phyloP scores from a whole-genome alignment of 129 eudicot species.

The Artemisia tridentata region DNA sequence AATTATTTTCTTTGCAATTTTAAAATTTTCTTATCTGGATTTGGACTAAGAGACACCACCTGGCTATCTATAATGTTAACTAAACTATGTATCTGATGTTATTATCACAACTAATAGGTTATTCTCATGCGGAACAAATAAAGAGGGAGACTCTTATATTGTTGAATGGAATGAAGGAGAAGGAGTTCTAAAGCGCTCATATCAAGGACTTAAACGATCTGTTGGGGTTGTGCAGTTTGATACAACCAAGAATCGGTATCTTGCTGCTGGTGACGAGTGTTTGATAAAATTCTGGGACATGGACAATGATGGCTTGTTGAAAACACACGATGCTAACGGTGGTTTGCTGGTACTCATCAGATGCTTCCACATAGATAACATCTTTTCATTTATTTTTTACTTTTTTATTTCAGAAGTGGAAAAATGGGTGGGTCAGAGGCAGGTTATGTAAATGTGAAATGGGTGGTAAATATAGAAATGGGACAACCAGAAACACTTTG shows the following conservation, averaged over 20 bases:
- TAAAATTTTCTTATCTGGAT: neutral
- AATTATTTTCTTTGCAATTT: constrained; percentile 7
- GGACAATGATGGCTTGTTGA: constrained; percentile 61
- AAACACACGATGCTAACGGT: constrained; percentile 70
- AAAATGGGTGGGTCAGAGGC: no score
- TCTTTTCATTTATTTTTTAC: neutral
- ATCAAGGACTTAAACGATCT: constrained; percentile 70
- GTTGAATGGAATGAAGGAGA: constrained; percentile 94
- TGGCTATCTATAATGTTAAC: constrained; percentile 8
- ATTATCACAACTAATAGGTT: constrained; percentile 41
- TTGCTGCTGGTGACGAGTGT: constrained; percentile 80
- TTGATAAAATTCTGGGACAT: constrained; percentile 76
- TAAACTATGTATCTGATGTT: constrained; percentile 1
- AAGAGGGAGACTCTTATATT: constrained; percentile 77
- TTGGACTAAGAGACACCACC: neutral
- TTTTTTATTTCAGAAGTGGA: neutral
- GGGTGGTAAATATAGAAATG: no score
- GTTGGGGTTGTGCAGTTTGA: constrained; percentile 75
- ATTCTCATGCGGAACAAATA: constrained; percentile 85
- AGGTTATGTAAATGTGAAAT: no score
- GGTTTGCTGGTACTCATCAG: constrained; percentile 57
- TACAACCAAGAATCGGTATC: constrained; percentile 63
- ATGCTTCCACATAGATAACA: constrained; percentile 4
- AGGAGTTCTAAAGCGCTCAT: constrained; percentile 74
- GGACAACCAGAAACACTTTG: no score